Conservation (phyloP, 2,329 filamentous ascomycete genomes). For the Microdochium trichocladiopsis region DNA sequence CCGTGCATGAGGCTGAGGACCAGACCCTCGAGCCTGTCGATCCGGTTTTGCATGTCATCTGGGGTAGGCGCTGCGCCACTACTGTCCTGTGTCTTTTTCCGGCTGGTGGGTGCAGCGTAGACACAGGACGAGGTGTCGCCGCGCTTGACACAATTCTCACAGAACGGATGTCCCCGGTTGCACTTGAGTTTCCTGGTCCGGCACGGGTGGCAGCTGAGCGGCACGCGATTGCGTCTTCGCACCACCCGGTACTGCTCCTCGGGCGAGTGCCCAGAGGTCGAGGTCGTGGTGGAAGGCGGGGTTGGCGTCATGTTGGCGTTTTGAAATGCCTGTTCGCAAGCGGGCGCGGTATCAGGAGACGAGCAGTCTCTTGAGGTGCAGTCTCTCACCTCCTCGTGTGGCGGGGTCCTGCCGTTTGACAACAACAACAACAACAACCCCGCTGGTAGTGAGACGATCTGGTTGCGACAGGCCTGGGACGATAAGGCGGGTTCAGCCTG, state of each 20-base stretch:
- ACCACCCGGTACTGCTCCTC: conserved; percentile 84
- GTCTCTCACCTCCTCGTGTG: too few relatives aligned
- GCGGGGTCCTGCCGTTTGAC: too few relatives aligned
- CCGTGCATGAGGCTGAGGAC: conserved; percentile 93
- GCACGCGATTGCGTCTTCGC: conserved; percentile 85
- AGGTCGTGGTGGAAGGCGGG: conserved; percentile 71
- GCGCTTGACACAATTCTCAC: conserved; percentile 82
- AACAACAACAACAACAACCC: too few relatives aligned
- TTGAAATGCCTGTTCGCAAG: background rate
- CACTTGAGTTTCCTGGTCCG: conserved; percentile 90
- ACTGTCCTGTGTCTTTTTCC: conserved; percentile 65
- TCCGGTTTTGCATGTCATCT: conserved; percentile 98
- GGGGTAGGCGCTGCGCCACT: conserved; percentile 52
- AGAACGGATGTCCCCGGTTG: conserved; percentile 83
- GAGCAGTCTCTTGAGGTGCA: too few relatives aligned
- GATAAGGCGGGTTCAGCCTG: too few relatives aligned
- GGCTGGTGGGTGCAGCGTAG: conserved; percentile 64
- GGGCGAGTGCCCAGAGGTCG: conserved; percentile 69
- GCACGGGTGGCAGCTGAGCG: conserved; percentile 86
- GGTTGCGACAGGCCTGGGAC: too few relatives aligned
- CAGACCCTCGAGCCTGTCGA: conserved; percentile 87
- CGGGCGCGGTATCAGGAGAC: too few relatives aligned
- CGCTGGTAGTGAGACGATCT: too few relatives aligned
- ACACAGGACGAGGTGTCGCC: conserved; percentile 74
- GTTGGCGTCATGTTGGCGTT: conserved; percentile 60